Evolutionary conservation across 306 rosid species (phyloP).

Genomic region (Carpinus viminea): DNA sequence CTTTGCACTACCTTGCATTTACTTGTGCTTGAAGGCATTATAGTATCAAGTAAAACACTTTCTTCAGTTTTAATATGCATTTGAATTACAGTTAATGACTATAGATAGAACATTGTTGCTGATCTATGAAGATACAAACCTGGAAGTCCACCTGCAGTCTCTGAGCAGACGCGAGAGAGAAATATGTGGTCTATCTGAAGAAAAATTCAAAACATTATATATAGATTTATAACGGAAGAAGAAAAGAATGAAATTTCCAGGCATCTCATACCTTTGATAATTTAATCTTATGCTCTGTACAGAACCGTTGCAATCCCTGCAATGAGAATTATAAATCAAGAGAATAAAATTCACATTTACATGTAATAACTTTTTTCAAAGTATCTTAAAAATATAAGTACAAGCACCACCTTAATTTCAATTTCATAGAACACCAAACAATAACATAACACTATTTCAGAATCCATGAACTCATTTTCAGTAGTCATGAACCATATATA

Average conservation of each 20-base stretch:
- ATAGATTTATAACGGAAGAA: conserved; percentile 4
- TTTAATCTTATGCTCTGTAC: conserved; percentile 82
- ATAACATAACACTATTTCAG: neutral
- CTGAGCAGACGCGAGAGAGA: conserved; percentile 89
- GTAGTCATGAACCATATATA: neutral
- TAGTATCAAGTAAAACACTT: neutral
- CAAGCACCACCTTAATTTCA: neutral
- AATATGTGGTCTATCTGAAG: conserved; percentile 88
- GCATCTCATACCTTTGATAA: conserved; percentile 63
- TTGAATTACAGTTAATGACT: conserved; percentile 4
- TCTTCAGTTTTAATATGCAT: neutral
- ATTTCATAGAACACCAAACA: neutral
- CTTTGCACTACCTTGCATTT: neutral
- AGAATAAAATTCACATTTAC: neutral
- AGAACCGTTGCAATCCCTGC: conserved; percentile 85
- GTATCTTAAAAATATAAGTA: neutral
- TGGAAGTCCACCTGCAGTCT: conserved; percentile 97
- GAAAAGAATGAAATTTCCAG: conserved; percentile 10
- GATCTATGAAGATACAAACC: conserved; percentile 47
- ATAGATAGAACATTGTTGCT: conserved; percentile 14
- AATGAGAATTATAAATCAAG: conserved; percentile 13
- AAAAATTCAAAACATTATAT: conserved; percentile 21
- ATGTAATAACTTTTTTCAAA: neutral
- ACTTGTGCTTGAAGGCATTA: neutral
- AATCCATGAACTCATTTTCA: neutral